A percentile compares a stretch with the other conserved stretches of the same genome.
Conservation (phyloP, 495 filamentous ascomycete species). For the Parathielavia hyrcaniae region DNA sequence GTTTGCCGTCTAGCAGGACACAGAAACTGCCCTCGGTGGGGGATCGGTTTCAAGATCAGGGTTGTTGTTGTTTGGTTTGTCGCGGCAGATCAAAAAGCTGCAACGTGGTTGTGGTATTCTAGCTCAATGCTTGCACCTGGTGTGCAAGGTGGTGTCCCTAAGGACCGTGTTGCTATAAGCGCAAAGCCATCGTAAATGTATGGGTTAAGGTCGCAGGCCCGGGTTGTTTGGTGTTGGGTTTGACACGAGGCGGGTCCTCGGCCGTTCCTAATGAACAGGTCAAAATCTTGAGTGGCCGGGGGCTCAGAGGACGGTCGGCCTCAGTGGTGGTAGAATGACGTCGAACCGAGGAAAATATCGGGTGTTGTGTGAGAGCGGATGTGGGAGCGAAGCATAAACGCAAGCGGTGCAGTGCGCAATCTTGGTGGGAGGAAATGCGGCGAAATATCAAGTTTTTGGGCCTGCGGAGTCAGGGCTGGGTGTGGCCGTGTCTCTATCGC, state of each 20-base stretch:
- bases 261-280: constrained; percentile 9
- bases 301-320: constrained; percentile 5
- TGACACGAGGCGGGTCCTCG: constrained; percentile 20
- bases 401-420: constrained; percentile 6
- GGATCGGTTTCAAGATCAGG: background rate
- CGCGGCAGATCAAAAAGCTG: constrained; percentile 15
- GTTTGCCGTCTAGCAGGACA: background rate
- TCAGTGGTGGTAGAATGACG: constrained; percentile 17
- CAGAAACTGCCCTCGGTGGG: background rate
- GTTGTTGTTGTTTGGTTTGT: constrained; percentile 10
- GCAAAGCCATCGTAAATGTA: constrained; percentile 36
- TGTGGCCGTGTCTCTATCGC: constrained; percentile 15
- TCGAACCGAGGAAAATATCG: constrained; percentile 2
- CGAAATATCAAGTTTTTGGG: constrained; percentile 33
- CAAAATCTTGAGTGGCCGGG: constrained; percentile 1
- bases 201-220: constrained; percentile 15
- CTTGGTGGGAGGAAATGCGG: constrained; percentile 21
- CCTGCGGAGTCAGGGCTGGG: constrained; percentile 22
- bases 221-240: constrained; percentile 20
- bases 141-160: constrained; percentile 45
- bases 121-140: constrained; percentile 25
- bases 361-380: constrained; percentile 1
- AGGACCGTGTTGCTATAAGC: constrained; percentile 54
- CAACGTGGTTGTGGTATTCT: constrained; percentile 25
- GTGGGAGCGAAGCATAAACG: constrained; percentile 5